These are phyloP conservation scores for Arachnomyces sp. DNA, from an alignment of 2,329 filamentous ascomycete species.

Conservation along the genomic window DNA sequence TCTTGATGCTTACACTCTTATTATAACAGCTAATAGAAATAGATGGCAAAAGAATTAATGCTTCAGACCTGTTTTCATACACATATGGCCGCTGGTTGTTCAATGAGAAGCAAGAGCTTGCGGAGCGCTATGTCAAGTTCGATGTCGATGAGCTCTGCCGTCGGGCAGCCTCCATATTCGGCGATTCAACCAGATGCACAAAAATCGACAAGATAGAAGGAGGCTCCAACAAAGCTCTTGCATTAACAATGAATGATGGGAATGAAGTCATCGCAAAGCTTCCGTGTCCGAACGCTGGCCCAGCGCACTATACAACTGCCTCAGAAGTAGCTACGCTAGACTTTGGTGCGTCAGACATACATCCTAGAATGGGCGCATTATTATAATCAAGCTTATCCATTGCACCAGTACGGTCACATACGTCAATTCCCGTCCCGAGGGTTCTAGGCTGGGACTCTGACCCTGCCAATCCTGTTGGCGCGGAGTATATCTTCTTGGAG, in stretches of 20 bases:
- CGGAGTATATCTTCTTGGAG: constrained; percentile 36
- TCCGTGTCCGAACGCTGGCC: constrained; percentile 21
- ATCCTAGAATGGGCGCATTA: too few relatives aligned
- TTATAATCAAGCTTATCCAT: too few relatives aligned
- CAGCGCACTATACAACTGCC: constrained; percentile 1
- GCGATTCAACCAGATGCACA: constrained; percentile 15
- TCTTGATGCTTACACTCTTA: too few relatives aligned
- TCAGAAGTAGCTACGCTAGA: too few relatives aligned
- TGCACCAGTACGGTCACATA: constrained; percentile 30
- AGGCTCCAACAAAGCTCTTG: constrained; percentile 6
- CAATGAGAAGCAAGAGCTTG: constrained; percentile 16
- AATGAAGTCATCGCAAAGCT: constrained; percentile 20
- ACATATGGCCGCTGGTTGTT: constrained; percentile 24
- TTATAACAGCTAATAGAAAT: too few relatives aligned
- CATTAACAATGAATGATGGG: constrained; percentile 11
- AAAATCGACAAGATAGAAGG: constrained; percentile 12
- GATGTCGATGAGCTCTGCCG: constrained; percentile 24
- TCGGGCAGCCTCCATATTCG: constrained; percentile 16
- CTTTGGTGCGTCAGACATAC: too few relatives aligned
- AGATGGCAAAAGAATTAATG: too few relatives aligned
- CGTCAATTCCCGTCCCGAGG: constrained; percentile 34
- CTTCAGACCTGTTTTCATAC: constrained; percentile 12
- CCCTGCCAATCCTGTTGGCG: constrained; percentile 24
- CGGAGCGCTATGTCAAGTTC: constrained; percentile 22
- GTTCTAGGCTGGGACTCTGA: constrained; percentile 39